Evolutionary conservation across 2,329 filamentous ascomycete genomes (phyloP).

Genomic region (Hirsutella thompsonii): DNA sequence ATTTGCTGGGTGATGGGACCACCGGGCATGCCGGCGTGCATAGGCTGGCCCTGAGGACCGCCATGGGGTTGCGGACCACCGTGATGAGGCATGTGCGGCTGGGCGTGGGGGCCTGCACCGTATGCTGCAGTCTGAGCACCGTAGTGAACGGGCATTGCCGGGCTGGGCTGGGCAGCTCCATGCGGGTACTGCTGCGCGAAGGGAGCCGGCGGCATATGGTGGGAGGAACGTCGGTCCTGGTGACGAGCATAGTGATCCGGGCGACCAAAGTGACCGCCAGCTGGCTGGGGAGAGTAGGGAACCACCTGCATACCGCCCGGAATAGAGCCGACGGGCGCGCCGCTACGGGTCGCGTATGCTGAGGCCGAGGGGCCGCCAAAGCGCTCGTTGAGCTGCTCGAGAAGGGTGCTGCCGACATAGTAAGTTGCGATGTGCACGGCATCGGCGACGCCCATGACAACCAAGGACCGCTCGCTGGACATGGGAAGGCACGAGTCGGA

Average conservation of each 20-base stretch:
- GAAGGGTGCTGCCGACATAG: constrained; percentile 94
- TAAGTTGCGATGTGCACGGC: constrained; percentile 98
- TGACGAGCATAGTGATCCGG: constrained; percentile 71
- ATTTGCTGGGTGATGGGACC: constrained; percentile 89
- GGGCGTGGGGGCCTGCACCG: constrained; percentile 62
- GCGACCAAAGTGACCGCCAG: constrained; percentile 83
- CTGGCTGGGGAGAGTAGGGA: constrained; percentile 90
- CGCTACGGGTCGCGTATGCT: constrained; percentile 92
- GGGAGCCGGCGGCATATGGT: constrained; percentile 62
- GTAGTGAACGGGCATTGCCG: constrained; percentile 65
- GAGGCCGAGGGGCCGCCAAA: constrained; percentile 93
- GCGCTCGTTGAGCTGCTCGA: constrained; percentile 92
- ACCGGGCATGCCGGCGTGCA: constrained; percentile 47
- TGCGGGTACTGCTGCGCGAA: constrained; percentile 62
- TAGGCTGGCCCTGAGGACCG: constrained; percentile 61
- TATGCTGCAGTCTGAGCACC: constrained; percentile 64
- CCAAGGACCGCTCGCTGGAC: constrained; percentile 92
- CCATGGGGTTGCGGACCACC: constrained; percentile 41
- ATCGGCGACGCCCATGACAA: constrained; percentile 94
- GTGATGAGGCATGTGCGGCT: constrained; percentile 56
- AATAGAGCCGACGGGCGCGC: constrained; percentile 82
- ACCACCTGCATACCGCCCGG: constrained; percentile 98
- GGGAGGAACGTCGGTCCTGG: constrained; percentile 53
- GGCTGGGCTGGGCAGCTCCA: constrained; percentile 43
- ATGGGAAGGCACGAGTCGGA: constrained; percentile 90